These are phyloP conservation scores for Buxus sempervirens DNA, from an alignment of 164 flowering plant genomes.

Conservation along the genomic window DNA sequence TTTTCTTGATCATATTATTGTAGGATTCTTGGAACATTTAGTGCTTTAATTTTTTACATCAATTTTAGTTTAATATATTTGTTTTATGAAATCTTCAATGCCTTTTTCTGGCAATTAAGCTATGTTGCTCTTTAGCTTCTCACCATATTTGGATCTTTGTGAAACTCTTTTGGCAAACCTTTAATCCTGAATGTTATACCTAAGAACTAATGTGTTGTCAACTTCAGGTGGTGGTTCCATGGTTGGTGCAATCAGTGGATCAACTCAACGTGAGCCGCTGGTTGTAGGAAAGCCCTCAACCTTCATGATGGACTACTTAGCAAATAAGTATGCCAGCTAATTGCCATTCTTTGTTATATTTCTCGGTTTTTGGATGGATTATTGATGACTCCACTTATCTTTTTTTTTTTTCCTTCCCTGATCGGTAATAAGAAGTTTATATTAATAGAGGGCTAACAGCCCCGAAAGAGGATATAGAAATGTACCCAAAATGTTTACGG, in stretches of 20 bases:
- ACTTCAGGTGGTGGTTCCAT: slow-evolving; percentile 93
- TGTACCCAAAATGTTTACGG: too few relatives aligned
- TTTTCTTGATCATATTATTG: too few relatives aligned
- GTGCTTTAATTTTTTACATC: neutral
- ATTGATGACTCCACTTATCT: neutral
- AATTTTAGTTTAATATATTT: neutral
- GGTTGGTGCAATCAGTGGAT: slow-evolving; percentile 89
- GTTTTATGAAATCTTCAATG: neutral
- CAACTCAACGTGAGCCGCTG: slow-evolving; percentile 86
- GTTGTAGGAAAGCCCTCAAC: slow-evolving; percentile 99
- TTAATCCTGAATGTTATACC: neutral
- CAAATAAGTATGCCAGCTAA: slow-evolving; percentile 51
- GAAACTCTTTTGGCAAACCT: neutral
- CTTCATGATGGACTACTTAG: slow-evolving; percentile 96
- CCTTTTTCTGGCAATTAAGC: neutral
- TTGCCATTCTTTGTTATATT: neutral
- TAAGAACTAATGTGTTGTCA: neutral
- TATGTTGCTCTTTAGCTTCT: neutral
- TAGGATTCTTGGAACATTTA: neutral
- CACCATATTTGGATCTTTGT: neutral
- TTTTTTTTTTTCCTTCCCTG: too few relatives aligned
- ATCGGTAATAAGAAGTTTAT: too few relatives aligned
- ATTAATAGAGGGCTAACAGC: too few relatives aligned
- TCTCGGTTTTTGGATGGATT: neutral
- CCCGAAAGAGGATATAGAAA: too few relatives aligned